phyloP scores from a whole-genome alignment of 1,139 yeast genomes.

The Kurtzmaniella quercitrusa region DNA sequence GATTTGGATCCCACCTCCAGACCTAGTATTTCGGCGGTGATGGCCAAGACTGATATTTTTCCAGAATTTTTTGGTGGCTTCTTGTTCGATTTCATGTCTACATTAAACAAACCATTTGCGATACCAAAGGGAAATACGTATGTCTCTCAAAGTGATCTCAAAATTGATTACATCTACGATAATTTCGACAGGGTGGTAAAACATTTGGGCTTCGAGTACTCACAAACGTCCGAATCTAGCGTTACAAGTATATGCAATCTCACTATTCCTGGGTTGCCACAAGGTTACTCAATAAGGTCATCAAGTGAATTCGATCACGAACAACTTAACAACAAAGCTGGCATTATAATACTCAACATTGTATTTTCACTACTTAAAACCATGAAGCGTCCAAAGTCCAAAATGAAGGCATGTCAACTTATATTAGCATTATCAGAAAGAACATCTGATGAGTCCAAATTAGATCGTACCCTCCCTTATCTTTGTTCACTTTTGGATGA shows the following conservation, averaged over 20 bases:
- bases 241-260: conserved; percentile 24
- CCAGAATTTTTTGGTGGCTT: conserved; percentile 72
- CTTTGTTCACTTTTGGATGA: conserved; percentile 49
- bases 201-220: conserved; percentile 42
- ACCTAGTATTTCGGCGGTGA: conserved; percentile 48
- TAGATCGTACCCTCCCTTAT: conserved; percentile 84
- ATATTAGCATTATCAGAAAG: conserved; percentile 74
- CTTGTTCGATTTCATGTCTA: conserved; percentile 61
- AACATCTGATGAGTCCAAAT: conserved; percentile 74
- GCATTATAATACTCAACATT: conserved; percentile 60
- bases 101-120: conserved; percentile 24
- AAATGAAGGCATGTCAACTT: conserved; percentile 72
- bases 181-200: conserved; percentile 52
- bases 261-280: conserved; percentile 47
- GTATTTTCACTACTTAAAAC: conserved; percentile 65
- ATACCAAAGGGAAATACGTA: conserved; percentile 18
- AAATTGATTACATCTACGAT: conserved; percentile 54
- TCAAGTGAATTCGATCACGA: conserved; percentile 6
- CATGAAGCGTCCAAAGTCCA: conserved; percentile 56
- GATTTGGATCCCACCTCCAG: conserved; percentile 59
- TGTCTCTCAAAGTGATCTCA: conserved; percentile 46
- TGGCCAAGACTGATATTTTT: conserved; percentile 50
- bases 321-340: conserved; percentile 37
- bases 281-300: conserved; percentile 38
- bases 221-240: conserved; percentile 7